These are phyloP conservation scores for Pythium volutum DNA, from an alignment of 352 stramenopile species.

Conservation along the genomic window DNA sequence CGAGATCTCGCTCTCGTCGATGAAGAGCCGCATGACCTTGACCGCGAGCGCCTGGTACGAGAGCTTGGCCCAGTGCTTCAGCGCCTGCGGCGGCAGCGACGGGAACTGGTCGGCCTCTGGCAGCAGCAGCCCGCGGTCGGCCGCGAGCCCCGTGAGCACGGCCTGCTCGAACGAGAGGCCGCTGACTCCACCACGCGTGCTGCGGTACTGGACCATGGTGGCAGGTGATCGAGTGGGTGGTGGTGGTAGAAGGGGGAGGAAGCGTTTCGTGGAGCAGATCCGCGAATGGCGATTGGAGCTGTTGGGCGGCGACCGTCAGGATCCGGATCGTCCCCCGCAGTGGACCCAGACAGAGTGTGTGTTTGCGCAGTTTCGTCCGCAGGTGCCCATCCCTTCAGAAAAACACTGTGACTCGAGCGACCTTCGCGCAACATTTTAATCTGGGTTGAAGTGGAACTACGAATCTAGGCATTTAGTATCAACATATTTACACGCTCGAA, in stretches of 20 bases:
- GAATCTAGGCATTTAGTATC: conserved; percentile 5
- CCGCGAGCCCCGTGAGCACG: conserved; percentile 82
- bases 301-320: not conserved
- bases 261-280: conserved; percentile 8
- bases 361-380: conserved; percentile 27
- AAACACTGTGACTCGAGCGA: conserved; percentile 9
- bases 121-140: conserved; percentile 82
- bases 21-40: conserved; percentile 96
- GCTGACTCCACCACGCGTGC: conserved; percentile 76
- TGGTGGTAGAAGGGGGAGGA: conserved; percentile 4
- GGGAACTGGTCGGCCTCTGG: conserved; percentile 80
- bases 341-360: conserved; percentile 13
- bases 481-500: conserved; percentile 1
- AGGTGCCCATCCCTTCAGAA: conserved; percentile 2
- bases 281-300: conserved; percentile 12
- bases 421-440: conserved; percentile 10
- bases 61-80: conserved; percentile 85
- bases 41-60: conserved; percentile 93
- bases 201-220: conserved; percentile 84
- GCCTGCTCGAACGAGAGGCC: conserved; percentile 84
- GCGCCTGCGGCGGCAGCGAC: conserved; percentile 56
- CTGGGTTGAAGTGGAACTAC: conserved; percentile 16
- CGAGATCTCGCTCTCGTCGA: conserved; percentile 94
- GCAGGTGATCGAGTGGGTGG: not conserved
- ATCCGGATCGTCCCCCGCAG: conserved; percentile 9